These are phyloP conservation scores for Neospermospora avenae DNA, from an alignment of 2,329 filamentous ascomycete species.

Conservation along the genomic window DNA sequence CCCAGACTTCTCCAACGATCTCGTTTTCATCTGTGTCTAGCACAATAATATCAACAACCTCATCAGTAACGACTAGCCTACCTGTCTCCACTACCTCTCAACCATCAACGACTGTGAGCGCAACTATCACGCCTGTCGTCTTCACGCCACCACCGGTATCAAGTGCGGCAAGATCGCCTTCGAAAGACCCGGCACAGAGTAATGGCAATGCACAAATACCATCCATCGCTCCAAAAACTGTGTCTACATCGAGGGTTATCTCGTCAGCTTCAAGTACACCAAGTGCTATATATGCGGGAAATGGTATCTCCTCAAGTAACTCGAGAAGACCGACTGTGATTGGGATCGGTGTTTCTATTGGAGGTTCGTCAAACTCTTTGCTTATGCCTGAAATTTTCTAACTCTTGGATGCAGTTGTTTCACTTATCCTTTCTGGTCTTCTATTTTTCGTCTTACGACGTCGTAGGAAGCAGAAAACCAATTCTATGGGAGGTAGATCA, in stretches of 20 bases:
- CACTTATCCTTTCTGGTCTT: neutral
- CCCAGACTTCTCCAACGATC: neutral
- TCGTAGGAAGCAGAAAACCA: neutral
- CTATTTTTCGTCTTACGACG: neutral
- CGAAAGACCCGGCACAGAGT: neutral
- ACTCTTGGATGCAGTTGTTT: neutral
- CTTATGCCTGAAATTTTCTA: too few species aligned
- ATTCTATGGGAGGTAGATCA: neutral
- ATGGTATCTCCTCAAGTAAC: neutral
- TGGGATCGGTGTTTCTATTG: neutral
- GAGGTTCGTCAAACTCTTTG: neutral
- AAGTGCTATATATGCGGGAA: neutral
- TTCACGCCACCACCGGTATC: neutral
- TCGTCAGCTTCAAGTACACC: neutral
- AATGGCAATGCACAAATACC: neutral
- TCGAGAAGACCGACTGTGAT: neutral
- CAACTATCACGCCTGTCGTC: neutral
- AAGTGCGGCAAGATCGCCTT: neutral
- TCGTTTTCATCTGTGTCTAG: neutral
- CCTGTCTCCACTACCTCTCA: neutral
- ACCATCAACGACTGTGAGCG: neutral
- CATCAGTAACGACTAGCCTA: neutral
- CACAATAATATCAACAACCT: neutral
- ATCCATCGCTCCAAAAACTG: neutral
- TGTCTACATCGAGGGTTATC: neutral